Base-by-base conservation (phyloP, 768 basidiomycete species). In the Termitomyces sp. region DNA sequence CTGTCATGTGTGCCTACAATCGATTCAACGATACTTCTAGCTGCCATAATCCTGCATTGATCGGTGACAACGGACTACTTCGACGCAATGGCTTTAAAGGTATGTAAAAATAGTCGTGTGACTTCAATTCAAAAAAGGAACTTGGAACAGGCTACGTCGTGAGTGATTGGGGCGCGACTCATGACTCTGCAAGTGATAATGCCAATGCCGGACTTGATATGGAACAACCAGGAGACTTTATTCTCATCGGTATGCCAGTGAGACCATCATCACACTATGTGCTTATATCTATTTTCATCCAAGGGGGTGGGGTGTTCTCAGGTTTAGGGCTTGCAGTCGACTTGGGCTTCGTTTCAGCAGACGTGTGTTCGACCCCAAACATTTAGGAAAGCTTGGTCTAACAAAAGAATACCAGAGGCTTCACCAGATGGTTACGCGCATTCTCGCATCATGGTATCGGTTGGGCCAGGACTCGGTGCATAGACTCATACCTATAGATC, bases 21-120 rank as follows among this genome's bases (percentile, higher is more conserved):
- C 75, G 80, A 39, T 67, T 85, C 62, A 85, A 86, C 54, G 74
- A 76, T 3, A 85, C 86, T 1, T 86, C 83, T 16, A 81, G 85
- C 0, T 88, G 86, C 64, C 84, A 88, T 58, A 81, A 87, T 60
- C 72, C 76, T 22, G 75, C 72, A 37, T 69, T 81, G 12, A 66
- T 87, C 37, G 77, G 77, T 16, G 70, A 73, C 3, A 61, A 69
- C 51, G 77, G 77, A 2, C 58, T 76, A 22, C 63, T 80, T 56
- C 72, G 69, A 44, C 69, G 65, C 42, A 69, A 69, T 52, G 79
- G 79, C 2, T 81, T 80, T 66, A 68, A 75, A 69, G 79, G 79
- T 73, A 49, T 13, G 64, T 44, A 4, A 48, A 45, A 45, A 22
- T 24, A 22, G 33, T 34, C 3, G n/a, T 20, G 29, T 26, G 3